Evolutionary conservation across 306 rosid species (phyloP).

Genomic region (Datisca glomerata): DNA sequence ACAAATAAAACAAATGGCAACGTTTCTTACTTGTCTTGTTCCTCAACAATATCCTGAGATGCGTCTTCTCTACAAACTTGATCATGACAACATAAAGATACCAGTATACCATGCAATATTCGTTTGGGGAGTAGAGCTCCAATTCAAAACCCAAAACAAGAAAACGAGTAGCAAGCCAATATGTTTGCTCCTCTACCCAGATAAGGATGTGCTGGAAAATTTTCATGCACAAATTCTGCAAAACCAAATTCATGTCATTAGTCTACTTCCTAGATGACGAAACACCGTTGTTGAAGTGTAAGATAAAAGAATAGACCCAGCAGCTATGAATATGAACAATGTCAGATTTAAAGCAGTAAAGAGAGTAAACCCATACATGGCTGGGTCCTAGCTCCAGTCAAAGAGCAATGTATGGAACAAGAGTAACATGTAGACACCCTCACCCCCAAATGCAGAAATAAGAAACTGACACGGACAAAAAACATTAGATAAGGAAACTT

Average conservation of each 20-base stretch:
- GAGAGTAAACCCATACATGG: too few species aligned
- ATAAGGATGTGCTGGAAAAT: conserved; percentile 70
- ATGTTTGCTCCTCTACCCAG: conserved; percentile 95
- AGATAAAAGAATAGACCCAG: conserved; percentile 1
- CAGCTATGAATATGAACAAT: too few species aligned
- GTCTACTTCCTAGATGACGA: not conserved
- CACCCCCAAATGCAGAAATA: too few species aligned
- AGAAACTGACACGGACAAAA: too few species aligned
- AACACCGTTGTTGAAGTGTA: not conserved
- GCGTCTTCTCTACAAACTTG: conserved; percentile 76
- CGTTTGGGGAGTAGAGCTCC: conserved; percentile 79
- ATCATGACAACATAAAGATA: conserved; percentile 58
- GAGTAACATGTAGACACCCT: too few species aligned
- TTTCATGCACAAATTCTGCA: conserved; percentile 60
- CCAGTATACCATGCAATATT: conserved; percentile 98
- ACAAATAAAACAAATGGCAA: not conserved
- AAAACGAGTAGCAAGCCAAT: conserved; percentile 91
- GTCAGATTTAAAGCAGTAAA: too few species aligned
- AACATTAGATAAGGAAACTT: too few species aligned
- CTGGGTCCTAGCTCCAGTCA: too few species aligned
- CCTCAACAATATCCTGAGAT: conserved; percentile 41
- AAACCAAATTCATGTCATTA: conserved; percentile 22
- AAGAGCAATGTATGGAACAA: too few species aligned
- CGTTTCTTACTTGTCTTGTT: conserved; percentile 41
- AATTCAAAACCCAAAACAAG: conserved; percentile 84